Percentiles rank a stretch among this genome's conserved stretches.
These are phyloP conservation scores for Rhododendron mucronatum DNA, from an alignment of 148 eudicot genomes.

Conservation along the genomic window DNA sequence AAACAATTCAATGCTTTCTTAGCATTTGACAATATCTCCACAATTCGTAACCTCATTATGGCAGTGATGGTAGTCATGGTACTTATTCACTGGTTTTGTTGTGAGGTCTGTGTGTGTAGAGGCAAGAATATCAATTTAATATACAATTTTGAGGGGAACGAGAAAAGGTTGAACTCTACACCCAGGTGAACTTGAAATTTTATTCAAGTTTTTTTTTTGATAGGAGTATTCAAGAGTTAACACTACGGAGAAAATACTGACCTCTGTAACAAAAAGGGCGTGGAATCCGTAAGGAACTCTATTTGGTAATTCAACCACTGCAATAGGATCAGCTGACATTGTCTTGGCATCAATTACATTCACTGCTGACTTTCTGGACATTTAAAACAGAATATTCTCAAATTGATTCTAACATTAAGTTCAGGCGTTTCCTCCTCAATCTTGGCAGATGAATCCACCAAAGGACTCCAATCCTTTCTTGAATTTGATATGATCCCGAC, in stretches of 20 bases:
- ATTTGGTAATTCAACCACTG: constrained; percentile 69
- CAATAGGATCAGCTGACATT: constrained; percentile 91
- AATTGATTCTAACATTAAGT: constrained; percentile 37
- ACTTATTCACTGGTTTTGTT: no score
- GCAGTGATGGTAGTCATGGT: no score
- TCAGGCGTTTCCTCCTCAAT: constrained; percentile 37
- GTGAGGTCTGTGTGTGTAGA: no score
- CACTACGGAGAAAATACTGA: constrained; percentile 19
- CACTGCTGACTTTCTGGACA: constrained; percentile 69
- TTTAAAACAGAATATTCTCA: background rate
- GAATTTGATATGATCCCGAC: constrained; percentile 76
- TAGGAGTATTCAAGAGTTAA: background rate
- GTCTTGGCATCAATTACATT: constrained; percentile 89
- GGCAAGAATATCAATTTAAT: background rate
- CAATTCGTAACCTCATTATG: no score
- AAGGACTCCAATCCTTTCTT: constrained; percentile 74
- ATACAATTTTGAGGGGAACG: background rate
- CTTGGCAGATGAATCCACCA: constrained; percentile 37
- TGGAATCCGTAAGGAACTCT: constrained; percentile 97
- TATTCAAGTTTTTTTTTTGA: background rate
- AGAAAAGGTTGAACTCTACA: background rate
- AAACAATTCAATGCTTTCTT: no score
- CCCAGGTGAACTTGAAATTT: background rate
- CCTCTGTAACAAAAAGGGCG: constrained; percentile 93
- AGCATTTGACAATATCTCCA: no score